Evolutionary conservation across 2,329 filamentous ascomycete genomes (phyloP).

Genomic region (Knufia fluminis): DNA sequence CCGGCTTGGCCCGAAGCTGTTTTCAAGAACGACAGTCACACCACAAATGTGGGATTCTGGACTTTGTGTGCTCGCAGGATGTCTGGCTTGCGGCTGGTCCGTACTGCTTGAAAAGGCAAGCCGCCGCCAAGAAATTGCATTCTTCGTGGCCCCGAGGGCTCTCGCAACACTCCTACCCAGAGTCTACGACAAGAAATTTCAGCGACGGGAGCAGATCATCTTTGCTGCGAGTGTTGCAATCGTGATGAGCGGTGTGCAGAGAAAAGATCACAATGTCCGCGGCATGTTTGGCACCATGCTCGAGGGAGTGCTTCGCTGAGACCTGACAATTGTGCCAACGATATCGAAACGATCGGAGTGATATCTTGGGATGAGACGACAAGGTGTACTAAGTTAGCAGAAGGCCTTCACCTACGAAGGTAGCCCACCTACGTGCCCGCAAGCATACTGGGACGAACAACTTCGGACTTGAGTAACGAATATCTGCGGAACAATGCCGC

Average conservation of each 20-base stretch:
- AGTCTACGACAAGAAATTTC: constrained; percentile 47
- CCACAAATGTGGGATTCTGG: constrained; percentile 49
- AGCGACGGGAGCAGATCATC: constrained; percentile 22
- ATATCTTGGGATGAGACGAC: too few relatives aligned
- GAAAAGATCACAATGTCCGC: constrained; percentile 13
- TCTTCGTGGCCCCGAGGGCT: constrained; percentile 74
- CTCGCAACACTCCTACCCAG: constrained; percentile 65
- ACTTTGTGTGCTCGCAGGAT: constrained; percentile 62
- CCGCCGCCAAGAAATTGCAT: constrained; percentile 62
- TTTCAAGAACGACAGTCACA: constrained; percentile 45
- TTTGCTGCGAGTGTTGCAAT: constrained; percentile 22
- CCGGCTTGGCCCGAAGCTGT: constrained; percentile 58
- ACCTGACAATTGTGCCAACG: constrained; percentile 2
- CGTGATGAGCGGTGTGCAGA: constrained; percentile 14
- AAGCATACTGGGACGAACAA: too few relatives aligned
- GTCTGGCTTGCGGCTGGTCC: constrained; percentile 71
- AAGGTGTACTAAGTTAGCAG: too few relatives aligned
- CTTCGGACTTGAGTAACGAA: too few relatives aligned
- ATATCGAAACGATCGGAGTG: too few relatives aligned
- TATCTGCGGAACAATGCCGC: too few relatives aligned
- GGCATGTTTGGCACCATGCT: constrained; percentile 21
- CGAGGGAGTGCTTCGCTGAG: constrained; percentile 15
- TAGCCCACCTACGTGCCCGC: too few relatives aligned
- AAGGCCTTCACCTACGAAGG: too few relatives aligned
- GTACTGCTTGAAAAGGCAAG: constrained; percentile 59